Conservation (phyloP, 2,329 filamentous ascomycete species). For the Diaporthe velutina region DNA sequence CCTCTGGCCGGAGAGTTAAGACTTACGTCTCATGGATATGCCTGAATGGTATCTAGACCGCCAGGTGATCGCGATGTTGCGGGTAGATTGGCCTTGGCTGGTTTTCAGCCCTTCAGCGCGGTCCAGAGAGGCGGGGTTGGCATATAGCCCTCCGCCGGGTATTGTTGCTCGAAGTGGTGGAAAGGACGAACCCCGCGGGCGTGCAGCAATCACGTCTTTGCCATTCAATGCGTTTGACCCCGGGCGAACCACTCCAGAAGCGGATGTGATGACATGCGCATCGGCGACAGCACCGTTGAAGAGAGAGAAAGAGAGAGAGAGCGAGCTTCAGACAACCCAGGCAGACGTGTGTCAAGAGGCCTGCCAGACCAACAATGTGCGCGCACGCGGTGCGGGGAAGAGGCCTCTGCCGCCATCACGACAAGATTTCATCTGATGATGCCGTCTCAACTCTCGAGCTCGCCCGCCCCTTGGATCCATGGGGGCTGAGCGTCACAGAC, state of each 20-base stretch:
- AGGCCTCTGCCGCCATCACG: conserved; percentile 2
- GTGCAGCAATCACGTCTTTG: conserved; percentile 23
- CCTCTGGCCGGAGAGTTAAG: background rate
- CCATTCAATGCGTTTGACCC: background rate
- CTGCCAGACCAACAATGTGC: background rate
- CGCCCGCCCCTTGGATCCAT: conserved; percentile 7
- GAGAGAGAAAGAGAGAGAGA: background rate
- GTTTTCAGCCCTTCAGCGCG: conserved; percentile 4
- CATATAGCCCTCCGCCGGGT: conserved; percentile 7
- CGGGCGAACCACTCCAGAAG: conserved; percentile 22
- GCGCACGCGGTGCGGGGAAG: conserved; percentile 2
- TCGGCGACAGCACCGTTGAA: background rate
- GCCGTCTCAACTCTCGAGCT: conserved; percentile 21
- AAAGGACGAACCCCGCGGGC: conserved; percentile 23
- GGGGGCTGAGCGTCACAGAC: conserved; percentile 27
- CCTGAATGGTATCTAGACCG: conserved; percentile 14
- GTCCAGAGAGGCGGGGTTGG: background rate
- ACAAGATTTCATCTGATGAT: conserved; percentile 22
- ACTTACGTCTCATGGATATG: conserved; percentile 1
- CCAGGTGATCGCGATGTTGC: conserved; percentile 5
- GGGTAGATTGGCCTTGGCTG: conserved; percentile 21
- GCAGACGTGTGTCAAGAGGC: conserved; percentile 9
- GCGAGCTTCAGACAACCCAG: background rate
- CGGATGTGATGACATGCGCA: conserved; percentile 7
- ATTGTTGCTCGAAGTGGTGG: conserved; percentile 28